Percentiles rank a stretch among this genome's conserved stretches.
These are phyloP conservation scores for Claviceps digitariae DNA, from an alignment of 2,329 filamentous ascomycete species.

Conservation along the genomic window DNA sequence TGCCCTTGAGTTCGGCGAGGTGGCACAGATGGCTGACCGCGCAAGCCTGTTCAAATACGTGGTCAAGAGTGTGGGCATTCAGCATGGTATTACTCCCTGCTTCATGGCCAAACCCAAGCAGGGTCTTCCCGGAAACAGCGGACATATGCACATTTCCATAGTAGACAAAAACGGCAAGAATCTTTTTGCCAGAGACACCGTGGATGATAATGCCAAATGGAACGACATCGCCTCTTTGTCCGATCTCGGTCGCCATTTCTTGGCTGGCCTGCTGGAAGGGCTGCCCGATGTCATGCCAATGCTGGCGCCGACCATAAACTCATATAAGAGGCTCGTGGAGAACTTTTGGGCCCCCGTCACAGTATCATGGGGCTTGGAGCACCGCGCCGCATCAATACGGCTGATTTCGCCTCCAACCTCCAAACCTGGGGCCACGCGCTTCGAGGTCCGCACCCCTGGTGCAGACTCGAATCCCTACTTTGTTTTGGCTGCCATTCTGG, in stretches of 20 bases:
- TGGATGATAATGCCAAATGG: slow-evolving; percentile 59
- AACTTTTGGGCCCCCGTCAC: slow-evolving; percentile 99
- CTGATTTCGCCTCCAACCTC: slow-evolving; percentile 80
- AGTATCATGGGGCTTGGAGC: slow-evolving; percentile 92
- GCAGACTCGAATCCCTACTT: slow-evolving; percentile 85
- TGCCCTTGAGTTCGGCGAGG: slow-evolving; percentile 80
- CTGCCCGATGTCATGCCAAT: slow-evolving; percentile 93
- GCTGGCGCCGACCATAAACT: slow-evolving; percentile 89
- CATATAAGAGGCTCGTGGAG: slow-evolving; percentile 94
- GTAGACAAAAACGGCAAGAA: slow-evolving; percentile 73
- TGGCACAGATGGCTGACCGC: slow-evolving; percentile 80
- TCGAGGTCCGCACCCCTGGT: slow-evolving; percentile 88
- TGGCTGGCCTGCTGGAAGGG: slow-evolving; percentile 78
- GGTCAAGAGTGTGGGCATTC: slow-evolving; percentile 76
- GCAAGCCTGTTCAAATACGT: slow-evolving; percentile 89
- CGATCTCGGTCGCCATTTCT: slow-evolving; percentile 81
- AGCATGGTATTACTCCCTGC: slow-evolving; percentile 84
- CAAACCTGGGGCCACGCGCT: slow-evolving; percentile 73
- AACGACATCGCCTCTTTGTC: slow-evolving; percentile 68
- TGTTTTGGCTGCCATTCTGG: slow-evolving; percentile 76
- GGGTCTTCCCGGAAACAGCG: slow-evolving; percentile 84
- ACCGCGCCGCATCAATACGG: slow-evolving; percentile 81
- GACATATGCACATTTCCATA: slow-evolving; percentile 89
- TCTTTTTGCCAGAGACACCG: slow-evolving; percentile 59
- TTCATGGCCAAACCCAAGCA: slow-evolving; percentile 98